A percentile compares a stretch with the other conserved stretches of the same genome.
These are phyloP conservation scores for Lachancea waltii DNA, from an alignment of 805 yeast species.

Conservation along the genomic window DNA sequence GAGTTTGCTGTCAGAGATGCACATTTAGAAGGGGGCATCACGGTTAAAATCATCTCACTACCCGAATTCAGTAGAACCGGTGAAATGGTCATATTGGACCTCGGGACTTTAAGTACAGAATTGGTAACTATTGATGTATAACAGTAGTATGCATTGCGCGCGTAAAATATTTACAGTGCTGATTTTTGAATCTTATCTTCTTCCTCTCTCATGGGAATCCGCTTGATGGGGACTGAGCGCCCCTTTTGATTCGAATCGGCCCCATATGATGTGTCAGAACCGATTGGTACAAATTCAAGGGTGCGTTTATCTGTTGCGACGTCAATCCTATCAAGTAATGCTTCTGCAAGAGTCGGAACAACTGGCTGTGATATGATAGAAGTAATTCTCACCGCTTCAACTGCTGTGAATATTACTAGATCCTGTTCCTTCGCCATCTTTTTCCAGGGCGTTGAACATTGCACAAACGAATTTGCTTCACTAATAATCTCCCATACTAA, in stretches of 20 bases:
- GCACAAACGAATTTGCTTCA: constrained; percentile 60
- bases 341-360: constrained; percentile 56
- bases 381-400: constrained; percentile 63
- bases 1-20: constrained; percentile 43
- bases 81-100: constrained; percentile 55
- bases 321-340: constrained; percentile 55
- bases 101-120: constrained; percentile 49
- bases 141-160: too few species aligned
- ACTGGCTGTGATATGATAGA: constrained; percentile 67
- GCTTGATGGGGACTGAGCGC: constrained; percentile 42
- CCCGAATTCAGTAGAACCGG: constrained; percentile 69
- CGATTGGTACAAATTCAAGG: constrained; percentile 42
- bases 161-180: too few species aligned
- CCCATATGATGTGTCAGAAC: constrained; percentile 60
- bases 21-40: constrained; percentile 32
- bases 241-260: constrained; percentile 45
- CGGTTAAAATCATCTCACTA: constrained; percentile 53
- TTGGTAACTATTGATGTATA: constrained; percentile 34
- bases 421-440: constrained; percentile 39
- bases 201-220: too few species aligned
- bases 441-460: constrained; percentile 72
- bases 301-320: constrained; percentile 42
- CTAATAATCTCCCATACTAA: constrained; percentile 54
- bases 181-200: constrained; percentile 21
- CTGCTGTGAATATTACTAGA: constrained; percentile 52